These are phyloP conservation scores for Mrakiaceae sp. DNA, from an alignment of 1,284 basidiomycete genomes.

Conservation along the genomic window DNA sequence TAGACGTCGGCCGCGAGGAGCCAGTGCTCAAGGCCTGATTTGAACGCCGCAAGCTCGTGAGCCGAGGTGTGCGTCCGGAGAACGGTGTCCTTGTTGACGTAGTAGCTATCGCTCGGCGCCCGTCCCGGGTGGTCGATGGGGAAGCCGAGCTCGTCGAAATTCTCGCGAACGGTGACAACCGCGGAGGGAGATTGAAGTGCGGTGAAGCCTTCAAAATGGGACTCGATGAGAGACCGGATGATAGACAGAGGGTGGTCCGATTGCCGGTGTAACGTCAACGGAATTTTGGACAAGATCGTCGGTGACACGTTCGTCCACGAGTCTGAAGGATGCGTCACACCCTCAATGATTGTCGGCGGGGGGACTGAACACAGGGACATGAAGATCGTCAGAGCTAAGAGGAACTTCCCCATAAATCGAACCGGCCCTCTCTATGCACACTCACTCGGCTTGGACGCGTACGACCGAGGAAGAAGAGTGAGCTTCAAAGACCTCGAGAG, in stretches of 20 bases:
- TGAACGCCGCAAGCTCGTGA: slow-evolving; percentile 90
- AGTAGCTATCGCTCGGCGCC: slow-evolving; percentile 84
- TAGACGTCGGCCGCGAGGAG: slow-evolving; percentile 97
- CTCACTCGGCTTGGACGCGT: neutral
- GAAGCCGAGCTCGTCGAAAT: slow-evolving; percentile 96
- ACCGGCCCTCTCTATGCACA: neutral
- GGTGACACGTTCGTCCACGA: slow-evolving; percentile 72
- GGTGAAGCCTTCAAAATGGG: slow-evolving; percentile 60
- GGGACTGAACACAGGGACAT: neutral
- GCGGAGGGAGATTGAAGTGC: slow-evolving; percentile 58
- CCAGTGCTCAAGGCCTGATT: slow-evolving; percentile 65
- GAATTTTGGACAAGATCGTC: slow-evolving; percentile 64
- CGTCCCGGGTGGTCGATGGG: slow-evolving; percentile 88
- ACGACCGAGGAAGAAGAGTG: neutral
- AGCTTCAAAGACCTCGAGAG: too few species aligned
- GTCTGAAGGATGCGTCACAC: slow-evolving; percentile 52
- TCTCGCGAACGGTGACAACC: slow-evolving; percentile 78
- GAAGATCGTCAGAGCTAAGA: too few species aligned
- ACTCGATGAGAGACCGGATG: slow-evolving; percentile 72
- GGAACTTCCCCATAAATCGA: neutral
- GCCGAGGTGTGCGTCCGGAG: slow-evolving; percentile 95
- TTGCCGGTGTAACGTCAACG: slow-evolving; percentile 61
- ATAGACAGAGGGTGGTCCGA: slow-evolving; percentile 76
- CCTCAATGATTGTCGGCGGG: slow-evolving; percentile 19
- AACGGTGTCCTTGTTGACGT: slow-evolving; percentile 80